Conservation (phyloP, 768 basidiomycete species). For the Hydnomerulius pinastri region DNA sequence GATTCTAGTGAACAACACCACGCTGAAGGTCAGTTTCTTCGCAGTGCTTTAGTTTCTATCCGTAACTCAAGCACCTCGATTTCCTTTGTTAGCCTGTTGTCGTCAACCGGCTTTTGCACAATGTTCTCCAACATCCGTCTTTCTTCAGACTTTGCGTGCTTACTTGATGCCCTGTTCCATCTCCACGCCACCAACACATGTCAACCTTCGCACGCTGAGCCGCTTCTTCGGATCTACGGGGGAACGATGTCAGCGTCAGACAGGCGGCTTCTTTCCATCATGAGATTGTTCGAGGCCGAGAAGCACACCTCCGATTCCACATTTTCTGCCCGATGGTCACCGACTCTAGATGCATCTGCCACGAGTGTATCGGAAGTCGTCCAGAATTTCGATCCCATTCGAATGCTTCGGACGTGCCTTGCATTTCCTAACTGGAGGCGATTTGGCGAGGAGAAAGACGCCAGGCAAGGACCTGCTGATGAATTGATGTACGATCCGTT, state of each 20-base stretch:
- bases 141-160: constrained; percentile 53
- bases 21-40: no score
- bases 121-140: no score
- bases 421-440: no score
- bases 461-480: no score
- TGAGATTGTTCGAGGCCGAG: constrained; percentile 76
- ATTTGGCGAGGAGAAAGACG: no score
- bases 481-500: no score
- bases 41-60: no score
- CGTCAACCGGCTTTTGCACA: no score
- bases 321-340: constrained; percentile 64
- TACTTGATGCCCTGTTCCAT: constrained; percentile 65
- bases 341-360: constrained; percentile 42
- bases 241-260: constrained; percentile 68
- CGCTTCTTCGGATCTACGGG: constrained; percentile 62
- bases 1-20: no score
- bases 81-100: no score
- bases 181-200: constrained; percentile 79
- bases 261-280: constrained; percentile 62
- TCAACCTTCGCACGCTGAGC: constrained; percentile 75
- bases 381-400: constrained; percentile 61
- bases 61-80: no score
- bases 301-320: constrained; percentile 62
- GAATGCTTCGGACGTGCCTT: no score
- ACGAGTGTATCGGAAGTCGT: constrained; percentile 59